These are phyloP conservation scores for Gentiana dahurica DNA, from an alignment of 257 asterid species.

Conservation along the genomic window DNA sequence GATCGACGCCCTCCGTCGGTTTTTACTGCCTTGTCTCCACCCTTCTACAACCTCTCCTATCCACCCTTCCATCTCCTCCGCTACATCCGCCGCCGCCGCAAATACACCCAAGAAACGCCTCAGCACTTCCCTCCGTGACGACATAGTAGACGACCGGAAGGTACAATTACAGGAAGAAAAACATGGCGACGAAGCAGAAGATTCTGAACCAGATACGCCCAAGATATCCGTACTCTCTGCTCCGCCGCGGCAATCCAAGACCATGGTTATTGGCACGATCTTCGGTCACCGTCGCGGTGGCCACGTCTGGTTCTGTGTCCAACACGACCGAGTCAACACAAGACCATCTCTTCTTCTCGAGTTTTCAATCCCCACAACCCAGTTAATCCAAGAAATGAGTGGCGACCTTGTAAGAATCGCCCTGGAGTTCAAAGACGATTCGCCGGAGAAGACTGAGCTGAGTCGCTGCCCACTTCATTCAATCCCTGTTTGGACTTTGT, in stretches of 20 bases:
- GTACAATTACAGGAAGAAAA: slow-evolving; percentile 8
- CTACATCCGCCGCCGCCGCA: slow-evolving; percentile 23
- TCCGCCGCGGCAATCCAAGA: slow-evolving; percentile 64
- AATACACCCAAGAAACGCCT: slow-evolving; percentile 51
- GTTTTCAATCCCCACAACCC: slow-evolving; percentile 68
- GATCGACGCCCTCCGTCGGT: slow-evolving; percentile 68
- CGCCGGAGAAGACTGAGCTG: slow-evolving; percentile 47
- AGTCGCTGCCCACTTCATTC: slow-evolving; percentile 56
- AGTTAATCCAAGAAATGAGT: slow-evolving; percentile 74
- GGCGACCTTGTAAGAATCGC: slow-evolving; percentile 71
- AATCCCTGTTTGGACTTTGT: slow-evolving; percentile 77
- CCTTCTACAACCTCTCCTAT: slow-evolving; percentile 21
- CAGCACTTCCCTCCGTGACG: slow-evolving; percentile 90
- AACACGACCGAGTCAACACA: slow-evolving; percentile 52
- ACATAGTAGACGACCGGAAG: slow-evolving; percentile 25
- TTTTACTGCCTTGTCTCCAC: slow-evolving; percentile 68
- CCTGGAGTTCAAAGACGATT: slow-evolving; percentile 67
- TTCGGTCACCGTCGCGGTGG: slow-evolving; percentile 81
- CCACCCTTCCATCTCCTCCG: slow-evolving; percentile 32
- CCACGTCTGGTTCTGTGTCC: slow-evolving; percentile 91
- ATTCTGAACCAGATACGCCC: slow-evolving; percentile 30
- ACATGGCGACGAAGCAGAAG: slow-evolving; percentile 16
- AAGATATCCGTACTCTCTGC: slow-evolving; percentile 18
- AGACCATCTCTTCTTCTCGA: slow-evolving; percentile 71
- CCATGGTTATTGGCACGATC: slow-evolving; percentile 92